Percentiles rank a stretch among this genome's conserved stretches.
Evolutionary conservation across 1,139 yeast genomes (phyloP).

Genomic region (Candida pseudoviswanathii): DNA sequence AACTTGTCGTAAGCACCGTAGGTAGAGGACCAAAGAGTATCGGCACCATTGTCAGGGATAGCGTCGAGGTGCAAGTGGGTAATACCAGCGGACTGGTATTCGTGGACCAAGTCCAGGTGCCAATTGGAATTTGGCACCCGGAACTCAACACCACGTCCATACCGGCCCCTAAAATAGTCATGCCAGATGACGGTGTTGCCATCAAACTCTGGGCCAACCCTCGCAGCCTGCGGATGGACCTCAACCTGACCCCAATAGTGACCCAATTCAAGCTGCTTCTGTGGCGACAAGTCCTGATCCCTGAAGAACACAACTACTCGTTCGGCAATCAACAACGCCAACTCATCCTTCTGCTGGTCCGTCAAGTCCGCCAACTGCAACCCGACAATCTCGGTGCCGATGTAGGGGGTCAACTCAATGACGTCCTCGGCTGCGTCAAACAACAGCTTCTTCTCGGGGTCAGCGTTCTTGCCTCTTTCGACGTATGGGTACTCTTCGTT

Average conservation of each 20-base stretch:
- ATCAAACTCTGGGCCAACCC: constrained; percentile 24
- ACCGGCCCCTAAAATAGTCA: constrained; percentile 34
- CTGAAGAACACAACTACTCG: constrained; percentile 47
- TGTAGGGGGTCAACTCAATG: constrained; percentile 45
- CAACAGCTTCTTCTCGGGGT: constrained; percentile 54
- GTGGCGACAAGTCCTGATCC: constrained; percentile 46
- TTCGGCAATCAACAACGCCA: constrained; percentile 46
- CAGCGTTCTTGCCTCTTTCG: constrained; percentile 53
- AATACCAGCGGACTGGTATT: constrained; percentile 40
- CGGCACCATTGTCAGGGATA: constrained; percentile 39
- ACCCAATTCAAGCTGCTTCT: constrained; percentile 48
- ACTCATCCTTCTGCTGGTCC: constrained; percentile 55
- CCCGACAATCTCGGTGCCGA: constrained; percentile 61
- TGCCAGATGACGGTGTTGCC: constrained; percentile 60
- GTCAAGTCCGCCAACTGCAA: constrained; percentile 50
- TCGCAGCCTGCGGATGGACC: constrained; percentile 43
- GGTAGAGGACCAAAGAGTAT: constrained; percentile 39
- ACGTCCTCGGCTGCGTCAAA: constrained; percentile 56
- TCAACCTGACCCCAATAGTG: constrained; percentile 47
- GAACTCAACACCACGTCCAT: no score
- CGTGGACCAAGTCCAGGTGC: constrained; percentile 41
- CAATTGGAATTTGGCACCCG: constrained; percentile 16
- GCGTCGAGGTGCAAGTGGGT: constrained; percentile 41
- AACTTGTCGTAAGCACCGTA: constrained; percentile 43
- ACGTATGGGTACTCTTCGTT: constrained; percentile 40